phyloP scores from a whole-genome alignment of 345 rosid species.

The Lepidium didymum region DNA sequence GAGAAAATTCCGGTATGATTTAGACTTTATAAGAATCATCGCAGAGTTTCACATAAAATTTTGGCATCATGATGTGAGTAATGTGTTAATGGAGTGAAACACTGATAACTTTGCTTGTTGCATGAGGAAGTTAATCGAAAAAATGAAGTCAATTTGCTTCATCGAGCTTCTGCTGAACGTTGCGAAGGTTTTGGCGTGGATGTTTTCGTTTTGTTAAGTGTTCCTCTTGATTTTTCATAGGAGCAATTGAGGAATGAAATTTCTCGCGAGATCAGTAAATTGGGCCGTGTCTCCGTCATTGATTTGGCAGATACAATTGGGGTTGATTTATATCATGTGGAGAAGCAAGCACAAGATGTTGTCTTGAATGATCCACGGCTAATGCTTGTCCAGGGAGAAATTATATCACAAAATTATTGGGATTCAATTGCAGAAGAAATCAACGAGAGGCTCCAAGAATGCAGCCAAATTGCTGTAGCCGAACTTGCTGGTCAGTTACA shows the following conservation, averaged over 20 bases:
- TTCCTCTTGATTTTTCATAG: conserved; percentile 22
- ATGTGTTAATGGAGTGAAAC: not conserved
- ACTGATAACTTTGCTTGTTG: not conserved
- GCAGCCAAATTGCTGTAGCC: conserved; percentile 85
- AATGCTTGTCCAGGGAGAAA: conserved; percentile 77
- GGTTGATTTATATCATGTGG: conserved; percentile 90
- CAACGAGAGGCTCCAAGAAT: conserved; percentile 92
- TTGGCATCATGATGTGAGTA: not conserved
- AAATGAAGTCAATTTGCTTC: conserved; percentile 5
- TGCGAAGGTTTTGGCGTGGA: not conserved
- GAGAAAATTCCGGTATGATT: not conserved
- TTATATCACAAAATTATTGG: conserved; percentile 89
- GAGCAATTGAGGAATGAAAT: conserved; percentile 85
- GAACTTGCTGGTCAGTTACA: conserved; percentile 85
- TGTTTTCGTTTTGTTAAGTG: not conserved
- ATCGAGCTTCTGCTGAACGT: not conserved
- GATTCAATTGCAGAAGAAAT: conserved; percentile 87
- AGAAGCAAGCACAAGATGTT: conserved; percentile 74
- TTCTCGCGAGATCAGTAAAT: conserved; percentile 44
- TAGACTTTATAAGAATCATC: not conserved
- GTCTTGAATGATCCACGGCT: conserved; percentile 48
- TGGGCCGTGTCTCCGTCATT: conserved; percentile 81
- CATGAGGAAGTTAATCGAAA: not conserved
- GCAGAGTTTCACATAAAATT: not conserved
- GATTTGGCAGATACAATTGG: conserved; percentile 78